Evolutionary conservation across 805 yeast genomes (phyloP).

Genomic region (Tanozyma kutaoensis): DNA sequence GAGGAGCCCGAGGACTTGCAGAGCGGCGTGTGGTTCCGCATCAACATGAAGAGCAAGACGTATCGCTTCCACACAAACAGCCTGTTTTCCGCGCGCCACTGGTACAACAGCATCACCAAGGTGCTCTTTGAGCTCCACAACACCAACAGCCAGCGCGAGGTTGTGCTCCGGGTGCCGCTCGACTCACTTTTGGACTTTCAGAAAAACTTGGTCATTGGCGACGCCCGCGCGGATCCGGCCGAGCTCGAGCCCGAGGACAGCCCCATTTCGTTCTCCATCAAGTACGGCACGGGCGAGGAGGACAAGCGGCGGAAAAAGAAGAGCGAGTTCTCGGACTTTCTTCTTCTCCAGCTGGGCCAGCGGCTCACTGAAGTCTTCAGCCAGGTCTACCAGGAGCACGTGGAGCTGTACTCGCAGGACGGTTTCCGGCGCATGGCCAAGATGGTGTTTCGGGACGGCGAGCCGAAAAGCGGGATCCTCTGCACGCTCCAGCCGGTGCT

Average conservation of each 20-base stretch:
- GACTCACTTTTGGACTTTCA: constrained; percentile 52
- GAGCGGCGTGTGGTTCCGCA: constrained; percentile 38
- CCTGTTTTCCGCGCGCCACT: constrained; percentile 56
- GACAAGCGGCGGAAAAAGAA: no score
- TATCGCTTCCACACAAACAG: constrained; percentile 67
- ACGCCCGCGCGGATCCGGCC: constrained; percentile 2
- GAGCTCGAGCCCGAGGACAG: constrained; percentile 10
- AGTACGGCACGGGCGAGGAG: constrained; percentile 54
- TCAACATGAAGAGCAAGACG: constrained; percentile 43
- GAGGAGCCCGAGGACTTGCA: neutral
- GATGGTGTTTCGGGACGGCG: constrained; percentile 2
- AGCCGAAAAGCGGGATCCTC: neutral
- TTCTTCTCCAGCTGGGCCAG: constrained; percentile 44
- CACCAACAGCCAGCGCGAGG: constrained; percentile 57
- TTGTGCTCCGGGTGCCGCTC: constrained; percentile 65
- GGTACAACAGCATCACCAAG: constrained; percentile 68
- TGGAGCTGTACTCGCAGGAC: neutral
- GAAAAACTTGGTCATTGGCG: constrained; percentile 36
- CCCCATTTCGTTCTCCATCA: constrained; percentile 34
- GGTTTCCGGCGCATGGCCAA: constrained; percentile 1
- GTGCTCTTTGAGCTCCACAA: constrained; percentile 53
- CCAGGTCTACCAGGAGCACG: constrained; percentile 8
- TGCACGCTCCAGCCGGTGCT: constrained; percentile 6
- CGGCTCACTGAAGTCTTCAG: constrained; percentile 27
- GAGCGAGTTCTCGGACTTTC: constrained; percentile 30